Base-by-base conservation (phyloP, 2,329 filamentous ascomycete genomes). In the Ceratocystis smalleyi region DNA sequence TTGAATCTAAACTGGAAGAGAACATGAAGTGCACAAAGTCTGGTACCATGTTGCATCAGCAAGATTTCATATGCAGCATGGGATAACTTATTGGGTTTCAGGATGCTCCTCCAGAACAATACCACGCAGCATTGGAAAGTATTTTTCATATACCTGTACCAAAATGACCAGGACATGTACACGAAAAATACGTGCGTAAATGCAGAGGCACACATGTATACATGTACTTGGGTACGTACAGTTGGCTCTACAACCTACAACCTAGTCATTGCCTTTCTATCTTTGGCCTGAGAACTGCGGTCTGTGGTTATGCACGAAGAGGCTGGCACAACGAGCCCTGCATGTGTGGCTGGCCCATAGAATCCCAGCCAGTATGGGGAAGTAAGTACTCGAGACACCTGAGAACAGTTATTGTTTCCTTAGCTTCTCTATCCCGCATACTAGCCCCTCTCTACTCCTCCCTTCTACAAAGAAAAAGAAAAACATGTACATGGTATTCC, bases 1-100 rank as follows among this genome's bases (percentile, higher is more conserved):
- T 57, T 57, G 54, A 30, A 57, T 57, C 54, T 57, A 57, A 30
- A 57, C 54, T 57, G 27, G 54, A 57, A 19, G 27, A 57, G 54
- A 57, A 57, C 54, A 35, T 32, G 54, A 57, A 35, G 54, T 57
- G 54, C 54, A 57, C 54, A 57, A 57, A 57, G 27, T 57, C 12
- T 35, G 54, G 54, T 57, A 57, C 54, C 27, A 27, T 35, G 27
- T 5, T 57, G 54, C 54, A 57, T 57, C 54, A 57, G 27, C 27
- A 27, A 57, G 54, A 57, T 57, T 57, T 57, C 15, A 57, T 35
- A 35, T 57, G 54, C 15, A 57, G 54, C 54, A 57, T 57, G 32
- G 54, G 27, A 30, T 24, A 32, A 57, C 15, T 57, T 57, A 57
- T 57, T 35, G 15, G 27, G 54, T 57, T 57, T 57, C 54, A 57